These are phyloP conservation scores for Bolboschoenus planiculmis DNA, from an alignment of 176 grass and related monocot species.

Conservation along the genomic window DNA sequence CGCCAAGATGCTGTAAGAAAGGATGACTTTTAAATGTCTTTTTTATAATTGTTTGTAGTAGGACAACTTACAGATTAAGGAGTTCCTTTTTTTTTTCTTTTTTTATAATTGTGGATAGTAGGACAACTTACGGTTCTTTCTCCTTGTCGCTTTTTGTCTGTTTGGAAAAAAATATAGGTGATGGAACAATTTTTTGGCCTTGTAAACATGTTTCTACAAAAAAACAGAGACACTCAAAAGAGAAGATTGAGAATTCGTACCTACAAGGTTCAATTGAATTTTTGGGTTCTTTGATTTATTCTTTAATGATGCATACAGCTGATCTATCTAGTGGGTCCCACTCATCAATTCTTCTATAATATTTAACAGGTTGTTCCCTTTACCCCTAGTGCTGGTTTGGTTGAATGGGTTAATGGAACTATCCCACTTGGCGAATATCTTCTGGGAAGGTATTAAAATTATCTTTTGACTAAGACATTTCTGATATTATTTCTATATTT, in stretches of 20 bases:
- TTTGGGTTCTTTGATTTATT: neutral
- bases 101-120: neutral
- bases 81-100: neutral
- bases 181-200: conserved; percentile 99
- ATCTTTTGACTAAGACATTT: conserved; percentile 20
- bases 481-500: conserved; percentile 13
- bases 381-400: conserved; percentile 92
- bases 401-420: conserved; percentile 96
- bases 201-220: conserved; percentile 93
- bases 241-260: conserved; percentile 89
- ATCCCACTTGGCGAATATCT: conserved; percentile 86
- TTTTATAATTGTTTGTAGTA: neutral
- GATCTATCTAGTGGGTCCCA: neutral
- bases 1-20: conserved; percentile 90
- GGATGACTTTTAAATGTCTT: conserved; percentile 2
- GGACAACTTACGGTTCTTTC: neutral
- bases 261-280: conserved; percentile 61
- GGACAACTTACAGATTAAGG: neutral
- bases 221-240: conserved; percentile 84
- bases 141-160: neutral
- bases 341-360: neutral
- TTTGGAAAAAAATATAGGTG: conserved; percentile 47
- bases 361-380: conserved; percentile 81
- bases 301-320: neutral
- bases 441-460: conserved; percentile 57